phyloP scores from a whole-genome alignment of 2,329 filamentous ascomycete genomes.

The Epichloe uncinata region DNA sequence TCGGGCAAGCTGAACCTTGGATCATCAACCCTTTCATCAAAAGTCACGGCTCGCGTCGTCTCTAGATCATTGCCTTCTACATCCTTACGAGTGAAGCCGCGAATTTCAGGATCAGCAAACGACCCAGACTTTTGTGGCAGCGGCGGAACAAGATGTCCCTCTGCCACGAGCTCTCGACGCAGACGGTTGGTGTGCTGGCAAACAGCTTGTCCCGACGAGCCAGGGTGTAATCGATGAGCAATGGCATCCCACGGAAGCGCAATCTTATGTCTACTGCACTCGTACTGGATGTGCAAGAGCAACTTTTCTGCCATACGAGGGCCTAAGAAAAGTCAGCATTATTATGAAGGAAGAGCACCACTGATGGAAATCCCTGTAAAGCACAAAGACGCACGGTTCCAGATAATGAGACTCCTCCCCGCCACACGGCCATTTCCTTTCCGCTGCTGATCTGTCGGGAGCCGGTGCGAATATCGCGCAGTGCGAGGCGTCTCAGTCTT shows the following conservation, averaged over 20 bases:
- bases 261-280: constrained; percentile 19
- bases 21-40: constrained; percentile 20
- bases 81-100: constrained; percentile 20
- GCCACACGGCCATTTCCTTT: constrained; percentile 16
- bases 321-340: constrained; percentile 15
- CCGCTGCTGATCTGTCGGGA: constrained; percentile 14
- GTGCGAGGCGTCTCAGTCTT: constrained; percentile 6
- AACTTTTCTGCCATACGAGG: constrained; percentile 34
- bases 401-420: constrained; percentile 27
- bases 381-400: constrained; percentile 24
- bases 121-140: constrained; percentile 13
- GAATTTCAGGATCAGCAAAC: constrained; percentile 14
- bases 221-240: constrained; percentile 28
- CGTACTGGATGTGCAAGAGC: constrained; percentile 27
- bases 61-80: constrained; percentile 12
- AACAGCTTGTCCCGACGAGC: constrained; percentile 25
- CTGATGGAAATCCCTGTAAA: too few relatives aligned
- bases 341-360: too few relatives aligned
- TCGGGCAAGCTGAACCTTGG: constrained; percentile 17
- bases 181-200: constrained; percentile 24
- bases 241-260: constrained; percentile 26
- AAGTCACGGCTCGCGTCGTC: constrained; percentile 18
- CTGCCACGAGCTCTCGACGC: constrained; percentile 20
- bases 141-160: constrained; percentile 31
- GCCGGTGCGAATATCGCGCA: constrained; percentile 12